Base-by-base conservation (phyloP, 139 green algal species). In the Chlorella sp. region DNA sequence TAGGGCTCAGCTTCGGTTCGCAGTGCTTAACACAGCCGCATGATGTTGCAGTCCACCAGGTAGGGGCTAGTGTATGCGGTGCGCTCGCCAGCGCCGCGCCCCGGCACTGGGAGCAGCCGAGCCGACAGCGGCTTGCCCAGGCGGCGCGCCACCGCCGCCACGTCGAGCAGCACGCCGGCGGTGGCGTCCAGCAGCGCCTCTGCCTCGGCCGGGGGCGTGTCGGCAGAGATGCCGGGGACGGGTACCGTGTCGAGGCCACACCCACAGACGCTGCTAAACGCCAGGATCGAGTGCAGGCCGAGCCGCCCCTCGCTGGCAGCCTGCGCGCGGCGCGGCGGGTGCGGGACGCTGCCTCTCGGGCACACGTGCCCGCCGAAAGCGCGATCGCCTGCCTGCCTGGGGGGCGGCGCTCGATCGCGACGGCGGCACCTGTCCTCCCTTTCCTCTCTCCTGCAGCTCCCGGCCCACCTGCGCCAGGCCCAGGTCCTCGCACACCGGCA, bases 221-320 rank as follows among this genome's bases (percentile, higher is more conserved):
- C 17, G 2, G 33, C 9, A 2, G 43, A 60, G 46, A 61, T 59
- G 5, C 86, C 86, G 5, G 81, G 71, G 40, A 91, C 75, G 0
- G 86, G 86, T 1, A 91, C 71, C 0, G 86, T 91, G 68, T 91
- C 86, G 14, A 91, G 66, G 8, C 86, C 86, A 38, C 66, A 74
- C n/a, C 86, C 84, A 68, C 86, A 91, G 12, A 90, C 84, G 85
- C 74, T 73, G 67, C 67, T 38, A 8, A 14, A 36, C 9, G 56
- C 29, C 23, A 11, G 61, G 59, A 45, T 29, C n/a, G n/a, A n/a
- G n/a, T n/a, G n/a, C n/a, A n/a, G n/a, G n/a, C n/a, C n/a, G n/a
- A n/a, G n/a, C n/a, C n/a, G n/a, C n/a, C n/a, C n/a, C n/a, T n/a
- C n/a, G n/a, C n/a, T n/a, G n/a, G n/a, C n/a, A n/a, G n/a, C n/a